A percentile compares a stretch with the other conserved stretches of the same genome.
Conservation (phyloP, 495 filamentous ascomycete genomes). For the Tuber calosporum region DNA sequence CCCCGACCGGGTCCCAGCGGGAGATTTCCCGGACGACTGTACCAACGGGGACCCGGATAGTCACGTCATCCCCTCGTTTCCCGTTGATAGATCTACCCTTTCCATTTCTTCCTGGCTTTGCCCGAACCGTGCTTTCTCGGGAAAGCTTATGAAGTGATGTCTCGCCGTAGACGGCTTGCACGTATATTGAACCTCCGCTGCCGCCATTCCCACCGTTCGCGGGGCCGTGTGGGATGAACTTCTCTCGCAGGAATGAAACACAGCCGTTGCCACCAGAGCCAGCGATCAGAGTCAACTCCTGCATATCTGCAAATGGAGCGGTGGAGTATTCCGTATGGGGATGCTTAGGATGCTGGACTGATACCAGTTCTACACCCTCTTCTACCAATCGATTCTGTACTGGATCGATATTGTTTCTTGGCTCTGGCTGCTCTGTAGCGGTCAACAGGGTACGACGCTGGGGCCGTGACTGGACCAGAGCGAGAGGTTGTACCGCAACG, state of each 20-base stretch:
- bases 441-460: not conserved
- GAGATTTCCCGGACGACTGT: slow-evolving; percentile 79
- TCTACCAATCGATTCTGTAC: not conserved
- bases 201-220: slow-evolving; percentile 96
- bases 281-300: slow-evolving; percentile 63
- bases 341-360: slow-evolving; percentile 50
- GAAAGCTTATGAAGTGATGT: slow-evolving; percentile 89
- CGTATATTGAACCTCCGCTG: slow-evolving; percentile 82
- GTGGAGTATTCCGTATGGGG: slow-evolving; percentile 59
- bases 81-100: slow-evolving; percentile 76
- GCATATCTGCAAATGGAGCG: slow-evolving; percentile 79
- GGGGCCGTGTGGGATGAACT: slow-evolving; percentile 78
- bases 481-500: not conserved
- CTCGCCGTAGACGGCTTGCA: slow-evolving; percentile 83
- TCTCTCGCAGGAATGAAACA: slow-evolving; percentile 85
- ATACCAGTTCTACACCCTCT: slow-evolving; percentile 44
- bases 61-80: slow-evolving; percentile 71
- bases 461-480: not conserved
- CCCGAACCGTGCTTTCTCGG: slow-evolving; percentile 65
- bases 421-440: not conserved
- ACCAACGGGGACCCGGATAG: slow-evolving; percentile 86
- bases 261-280: slow-evolving; percentile 84
- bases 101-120: slow-evolving; percentile 73
- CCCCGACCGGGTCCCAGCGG: slow-evolving; percentile 66
- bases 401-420: not conserved